Evolutionary conservation across 345 rosid genomes (phyloP), one percentile per base, ranked within the genome.

Genomic region (Eucalyptus shirleyi): DNA sequence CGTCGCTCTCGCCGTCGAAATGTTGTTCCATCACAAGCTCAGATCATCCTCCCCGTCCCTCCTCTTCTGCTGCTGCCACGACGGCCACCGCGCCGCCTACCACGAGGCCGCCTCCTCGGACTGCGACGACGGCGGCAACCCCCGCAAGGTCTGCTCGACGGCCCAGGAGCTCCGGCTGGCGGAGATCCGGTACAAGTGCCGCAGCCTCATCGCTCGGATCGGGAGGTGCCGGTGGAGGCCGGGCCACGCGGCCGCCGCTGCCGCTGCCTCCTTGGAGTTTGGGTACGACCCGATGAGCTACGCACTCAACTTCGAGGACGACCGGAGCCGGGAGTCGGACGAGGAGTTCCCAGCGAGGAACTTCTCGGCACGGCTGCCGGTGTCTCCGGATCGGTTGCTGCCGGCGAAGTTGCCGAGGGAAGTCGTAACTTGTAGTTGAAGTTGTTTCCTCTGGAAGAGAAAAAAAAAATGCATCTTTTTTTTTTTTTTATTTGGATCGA

Each of bases 201-300:
- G 55, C 55, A 51, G 55, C 55, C 55, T 51, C 55, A 51, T 51
- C 2, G 21, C 55, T 51, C 21, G 55, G 9, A 51, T 51, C 2
- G 21, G 55, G 55, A 51, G 55, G 55, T 51, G 8, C 21, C 55
- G 55, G 55, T 51, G 55, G 55, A 17, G 55, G 55, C 21, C 8
- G 21, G 81, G 81, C 42, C 23, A 67, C 0, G 21, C 55, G 21
- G 55, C 55, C 0, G 21, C 23, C 81, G 53, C 53, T 15, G 3
- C 7, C 1, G 53, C 53, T 0, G 92, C 95, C 3, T 92, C 65
- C 3, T 55, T 23, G 12, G 96, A 97, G 89, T 95, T 95, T 86
- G 89, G 93, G 34, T 97, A 97, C 91, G 98, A 96, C 87, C 94
- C 95, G 16, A 44, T 89, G 92, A 97, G 98, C 60, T 97, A 97